Conservation (phyloP, 768 basidiomycete genomes). For the Panaeolus papilionaceus region DNA sequence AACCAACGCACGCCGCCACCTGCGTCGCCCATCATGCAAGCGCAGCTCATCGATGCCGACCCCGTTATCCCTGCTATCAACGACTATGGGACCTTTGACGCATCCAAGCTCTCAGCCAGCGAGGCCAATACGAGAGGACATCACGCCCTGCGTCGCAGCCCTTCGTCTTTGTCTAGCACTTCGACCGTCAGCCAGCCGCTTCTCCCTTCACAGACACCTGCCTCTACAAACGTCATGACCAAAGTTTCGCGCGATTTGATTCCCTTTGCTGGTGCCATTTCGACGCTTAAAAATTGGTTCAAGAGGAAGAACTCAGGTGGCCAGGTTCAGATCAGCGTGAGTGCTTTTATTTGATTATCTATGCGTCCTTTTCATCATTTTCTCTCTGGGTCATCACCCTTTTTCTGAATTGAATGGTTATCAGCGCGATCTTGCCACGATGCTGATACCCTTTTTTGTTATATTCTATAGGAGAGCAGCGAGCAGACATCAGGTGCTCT, state of each 20-base stretch:
- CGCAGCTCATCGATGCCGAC: slow-evolving; percentile 24
- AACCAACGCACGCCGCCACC: neutral
- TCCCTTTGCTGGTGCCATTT: slow-evolving; percentile 42
- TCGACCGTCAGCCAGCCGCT: slow-evolving; percentile 40
- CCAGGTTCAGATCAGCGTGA: neutral
- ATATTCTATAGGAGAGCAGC: slow-evolving; percentile 11
- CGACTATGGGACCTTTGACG: slow-evolving; percentile 55
- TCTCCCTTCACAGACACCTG: slow-evolving; percentile 41
- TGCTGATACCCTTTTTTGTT: neutral
- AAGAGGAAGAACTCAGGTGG: neutral
- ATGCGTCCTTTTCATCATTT: slow-evolving; percentile 17
- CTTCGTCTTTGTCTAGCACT: slow-evolving; percentile 29
- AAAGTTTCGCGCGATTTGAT: slow-evolving; percentile 45
- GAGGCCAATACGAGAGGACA: slow-evolving; percentile 17
- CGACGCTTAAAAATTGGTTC: slow-evolving; percentile 29
- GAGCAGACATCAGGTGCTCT: slow-evolving; percentile 22
- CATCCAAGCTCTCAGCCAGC: slow-evolving; percentile 25
- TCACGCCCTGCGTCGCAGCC: slow-evolving; percentile 27
- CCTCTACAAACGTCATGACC: slow-evolving; percentile 30
- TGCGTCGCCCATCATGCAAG: slow-evolving; percentile 6
- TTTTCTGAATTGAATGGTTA: slow-evolving; percentile 14
- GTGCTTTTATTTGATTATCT: neutral
- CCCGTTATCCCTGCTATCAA: slow-evolving; percentile 53
- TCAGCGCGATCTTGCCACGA: neutral
- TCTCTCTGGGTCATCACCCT: slow-evolving; percentile 20